Evolutionary conservation across 352 stramenopile species (phyloP).

Genomic region (Phytophthora tentaculata): DNA sequence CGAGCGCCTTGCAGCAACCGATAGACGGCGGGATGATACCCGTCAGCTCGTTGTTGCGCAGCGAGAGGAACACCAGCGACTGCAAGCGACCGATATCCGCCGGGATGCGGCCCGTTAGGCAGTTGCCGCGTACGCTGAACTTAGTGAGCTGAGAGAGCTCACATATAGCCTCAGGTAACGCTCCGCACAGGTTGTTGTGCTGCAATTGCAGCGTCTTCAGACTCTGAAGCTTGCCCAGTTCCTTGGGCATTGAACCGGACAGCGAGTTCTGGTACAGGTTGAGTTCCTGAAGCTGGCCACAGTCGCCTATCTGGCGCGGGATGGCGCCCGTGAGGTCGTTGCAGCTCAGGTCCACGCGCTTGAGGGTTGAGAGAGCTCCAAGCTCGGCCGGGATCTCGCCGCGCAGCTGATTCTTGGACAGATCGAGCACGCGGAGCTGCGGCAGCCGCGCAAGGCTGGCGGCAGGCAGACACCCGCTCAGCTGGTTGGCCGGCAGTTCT

Average conservation of each 20-base stretch:
- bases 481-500: constrained; percentile 73
- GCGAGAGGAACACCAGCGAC: constrained; percentile 81
- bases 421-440: constrained; percentile 73
- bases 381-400: constrained; percentile 68
- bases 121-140: constrained; percentile 81
- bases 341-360: constrained; percentile 79
- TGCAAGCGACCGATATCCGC: constrained; percentile 67
- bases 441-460: constrained; percentile 57
- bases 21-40: constrained; percentile 73
- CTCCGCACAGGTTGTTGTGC: constrained; percentile 79
- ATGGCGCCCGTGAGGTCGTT: constrained; percentile 75
- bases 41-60: constrained; percentile 83
- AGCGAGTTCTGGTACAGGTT: constrained; percentile 85
- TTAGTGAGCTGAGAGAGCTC: constrained; percentile 67
- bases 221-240: constrained; percentile 62
- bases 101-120: constrained; percentile 71
- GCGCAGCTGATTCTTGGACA: constrained; percentile 83
- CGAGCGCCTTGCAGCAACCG: constrained; percentile 72
- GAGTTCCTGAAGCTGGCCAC: constrained; percentile 72
- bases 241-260: constrained; percentile 54
- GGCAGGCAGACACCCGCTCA: constrained; percentile 44
- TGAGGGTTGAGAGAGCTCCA: constrained; percentile 57
- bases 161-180: constrained; percentile 59
- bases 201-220: constrained; percentile 82
- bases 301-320: constrained; percentile 51